These are phyloP conservation scores for Monosporascus ibericus DNA, from an alignment of 2,329 filamentous ascomycete genomes.

Conservation along the genomic window DNA sequence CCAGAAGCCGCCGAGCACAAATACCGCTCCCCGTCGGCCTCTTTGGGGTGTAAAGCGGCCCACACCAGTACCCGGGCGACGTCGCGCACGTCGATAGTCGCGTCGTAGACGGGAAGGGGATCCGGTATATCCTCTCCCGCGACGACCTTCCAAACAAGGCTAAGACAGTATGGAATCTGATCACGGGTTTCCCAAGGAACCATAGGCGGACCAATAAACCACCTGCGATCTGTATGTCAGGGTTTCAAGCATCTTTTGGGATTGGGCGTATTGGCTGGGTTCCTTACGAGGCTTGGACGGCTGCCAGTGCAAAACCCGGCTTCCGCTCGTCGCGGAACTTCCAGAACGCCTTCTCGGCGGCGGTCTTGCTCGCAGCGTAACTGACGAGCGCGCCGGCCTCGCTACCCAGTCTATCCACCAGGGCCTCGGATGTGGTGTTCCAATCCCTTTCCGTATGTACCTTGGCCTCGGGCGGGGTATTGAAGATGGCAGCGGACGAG, in stretches of 20 bases:
- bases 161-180: constrained; percentile 16
- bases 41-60: constrained; percentile 13
- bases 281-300: constrained; percentile 20
- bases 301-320: constrained; percentile 18
- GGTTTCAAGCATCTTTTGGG: background rate
- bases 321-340: constrained; percentile 14
- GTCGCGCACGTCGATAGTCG: constrained; percentile 20
- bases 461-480: constrained; percentile 12
- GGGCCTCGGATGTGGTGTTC: constrained; percentile 17
- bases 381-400: constrained; percentile 16
- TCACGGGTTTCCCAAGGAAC: constrained; percentile 17
- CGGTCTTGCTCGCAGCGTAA: constrained; percentile 22
- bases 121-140: constrained; percentile 14
- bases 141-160: constrained; percentile 15
- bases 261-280: background rate
- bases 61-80: constrained; percentile 22
- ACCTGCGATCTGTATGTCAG: constrained; percentile 9
- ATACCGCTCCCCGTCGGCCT: constrained; percentile 20
- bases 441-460: constrained; percentile 20
- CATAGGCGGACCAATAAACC: constrained; percentile 20
- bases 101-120: constrained; percentile 15
- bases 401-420: constrained; percentile 8
- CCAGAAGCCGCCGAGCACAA: constrained; percentile 18
- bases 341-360: constrained; percentile 21
- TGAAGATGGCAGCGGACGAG: constrained; percentile 18